Conservation (phyloP, 2,329 filamentous ascomycete genomes). For the Colletotrichum sidae region DNA sequence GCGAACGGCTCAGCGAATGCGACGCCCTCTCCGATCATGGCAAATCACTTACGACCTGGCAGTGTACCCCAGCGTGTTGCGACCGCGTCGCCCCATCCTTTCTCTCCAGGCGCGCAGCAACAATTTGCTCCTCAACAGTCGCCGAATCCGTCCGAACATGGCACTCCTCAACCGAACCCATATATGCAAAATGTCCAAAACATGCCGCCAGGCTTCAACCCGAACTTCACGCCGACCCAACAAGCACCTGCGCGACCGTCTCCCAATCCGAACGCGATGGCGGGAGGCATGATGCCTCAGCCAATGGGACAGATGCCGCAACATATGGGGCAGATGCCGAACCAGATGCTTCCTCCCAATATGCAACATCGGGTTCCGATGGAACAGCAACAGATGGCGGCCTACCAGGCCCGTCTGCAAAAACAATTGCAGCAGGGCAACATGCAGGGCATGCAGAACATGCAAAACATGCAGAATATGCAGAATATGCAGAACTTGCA, state of each 20-base stretch:
- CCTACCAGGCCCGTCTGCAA: conserved; percentile 87
- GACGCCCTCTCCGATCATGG: conserved; percentile 93
- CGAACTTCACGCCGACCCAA: conserved; percentile 68
- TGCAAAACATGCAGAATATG: conserved; percentile 54
- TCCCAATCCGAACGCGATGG: conserved; percentile 65
- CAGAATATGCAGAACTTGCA: conserved; percentile 57
- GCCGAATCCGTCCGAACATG: conserved; percentile 80
- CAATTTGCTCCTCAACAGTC: conserved; percentile 78
- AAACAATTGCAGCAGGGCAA: conserved; percentile 76
- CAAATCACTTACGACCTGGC: conserved; percentile 79
- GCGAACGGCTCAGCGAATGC: conserved; percentile 84
- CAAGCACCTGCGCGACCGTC: conserved; percentile 68
- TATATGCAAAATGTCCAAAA: conserved; percentile 72
- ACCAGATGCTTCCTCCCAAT: conserved; percentile 47
- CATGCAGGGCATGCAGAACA: conserved; percentile 57
- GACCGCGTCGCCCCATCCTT: conserved; percentile 92
- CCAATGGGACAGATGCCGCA: conserved; percentile 62
- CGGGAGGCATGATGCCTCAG: conserved; percentile 61
- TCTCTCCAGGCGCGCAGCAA: conserved; percentile 78
- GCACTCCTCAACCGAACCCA: conserved; percentile 79
- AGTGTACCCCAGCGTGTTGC: conserved; percentile 84
- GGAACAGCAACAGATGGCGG: conserved; percentile 78
- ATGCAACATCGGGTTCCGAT: conserved; percentile 66
- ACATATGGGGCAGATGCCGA: conserved; percentile 47
- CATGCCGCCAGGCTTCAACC: conserved; percentile 69